Evolutionary conservation across 176 grass and related monocot species (phyloP).

Genomic region (Oryza longistaminata): DNA sequence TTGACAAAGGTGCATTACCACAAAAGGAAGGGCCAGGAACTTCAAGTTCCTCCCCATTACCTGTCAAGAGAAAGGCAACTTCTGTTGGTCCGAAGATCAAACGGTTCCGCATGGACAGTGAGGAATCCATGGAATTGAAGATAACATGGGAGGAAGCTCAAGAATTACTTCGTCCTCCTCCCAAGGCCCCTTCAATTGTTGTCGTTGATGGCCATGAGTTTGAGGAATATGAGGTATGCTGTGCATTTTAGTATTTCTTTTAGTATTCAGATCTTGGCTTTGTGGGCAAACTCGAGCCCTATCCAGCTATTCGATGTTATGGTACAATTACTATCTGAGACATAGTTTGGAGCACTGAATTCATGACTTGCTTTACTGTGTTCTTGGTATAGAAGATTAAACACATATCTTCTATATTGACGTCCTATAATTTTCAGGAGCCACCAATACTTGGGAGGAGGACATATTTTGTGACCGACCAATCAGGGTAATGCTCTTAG

Average conservation of each 20-base stretch:
- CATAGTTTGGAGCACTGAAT: neutral
- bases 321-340: neutral
- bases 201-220: constrained; percentile 87
- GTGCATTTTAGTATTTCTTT: neutral
- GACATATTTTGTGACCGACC: constrained; percentile 71
- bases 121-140: constrained; percentile 98
- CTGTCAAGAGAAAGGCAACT: constrained; percentile 78
- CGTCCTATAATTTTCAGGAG: constrained; percentile 61
- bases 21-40: constrained; percentile 62
- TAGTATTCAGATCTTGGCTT: neutral
- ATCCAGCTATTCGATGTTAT: constrained; percentile 18
- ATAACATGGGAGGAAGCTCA: constrained; percentile 99
- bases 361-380: neutral
- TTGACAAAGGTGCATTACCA: constrained; percentile 52
- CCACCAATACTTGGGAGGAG: constrained; percentile 87
- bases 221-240: constrained; percentile 92
- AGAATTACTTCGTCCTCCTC: constrained; percentile 82
- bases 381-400: constrained; percentile 21
- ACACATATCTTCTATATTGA: constrained; percentile 31
- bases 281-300: neutral
- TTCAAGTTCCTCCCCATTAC: constrained; percentile 43
- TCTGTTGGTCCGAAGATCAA: constrained; percentile 79
- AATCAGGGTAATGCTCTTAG: constrained; percentile 65
- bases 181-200: constrained; percentile 65
- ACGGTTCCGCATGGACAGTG: constrained; percentile 81